Evolutionary conservation across 768 basidiomycete genomes (phyloP).

Genomic region (Naganishia onofrii): DNA sequence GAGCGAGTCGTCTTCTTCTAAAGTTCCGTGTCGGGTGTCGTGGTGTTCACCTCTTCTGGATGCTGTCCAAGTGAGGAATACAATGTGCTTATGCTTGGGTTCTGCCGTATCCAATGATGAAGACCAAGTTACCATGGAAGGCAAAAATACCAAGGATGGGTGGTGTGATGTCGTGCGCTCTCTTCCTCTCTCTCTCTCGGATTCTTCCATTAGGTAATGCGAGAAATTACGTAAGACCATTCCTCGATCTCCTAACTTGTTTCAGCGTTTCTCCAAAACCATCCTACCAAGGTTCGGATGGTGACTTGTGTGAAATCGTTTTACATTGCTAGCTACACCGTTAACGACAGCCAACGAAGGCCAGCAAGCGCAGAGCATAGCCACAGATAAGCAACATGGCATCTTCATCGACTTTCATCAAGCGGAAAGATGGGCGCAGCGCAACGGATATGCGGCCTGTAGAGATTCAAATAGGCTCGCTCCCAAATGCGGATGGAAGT

Average conservation of each 20-base stretch:
- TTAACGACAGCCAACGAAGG: too few relatives aligned
- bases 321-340: too few relatives aligned
- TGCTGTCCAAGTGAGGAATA: neutral
- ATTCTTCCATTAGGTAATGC: slow-evolving; percentile 1
- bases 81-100: too few relatives aligned
- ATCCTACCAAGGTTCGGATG: too few relatives aligned
- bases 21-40: neutral
- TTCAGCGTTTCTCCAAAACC: too few relatives aligned
- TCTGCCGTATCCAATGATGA: neutral
- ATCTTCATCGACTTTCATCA: neutral
- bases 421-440: slow-evolving; percentile 41
- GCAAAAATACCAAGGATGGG: neutral
- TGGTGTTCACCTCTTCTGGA: neutral
- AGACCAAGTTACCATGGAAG: neutral
- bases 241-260: too few relatives aligned
- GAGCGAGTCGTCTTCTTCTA: neutral
- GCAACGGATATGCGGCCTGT: slow-evolving; percentile 42
- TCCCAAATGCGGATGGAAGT: slow-evolving; percentile 54
- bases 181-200: neutral
- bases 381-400: neutral
- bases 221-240: too few relatives aligned
- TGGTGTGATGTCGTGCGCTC: neutral
- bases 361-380: neutral
- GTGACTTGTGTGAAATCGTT: too few relatives aligned
- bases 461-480: slow-evolving; percentile 40